A percentile compares a stretch with the other conserved stretches of the same genome.
phyloP scores from a whole-genome alignment of 192 early-diverging fungal genomes.

The Mortierella claussenii region DNA sequence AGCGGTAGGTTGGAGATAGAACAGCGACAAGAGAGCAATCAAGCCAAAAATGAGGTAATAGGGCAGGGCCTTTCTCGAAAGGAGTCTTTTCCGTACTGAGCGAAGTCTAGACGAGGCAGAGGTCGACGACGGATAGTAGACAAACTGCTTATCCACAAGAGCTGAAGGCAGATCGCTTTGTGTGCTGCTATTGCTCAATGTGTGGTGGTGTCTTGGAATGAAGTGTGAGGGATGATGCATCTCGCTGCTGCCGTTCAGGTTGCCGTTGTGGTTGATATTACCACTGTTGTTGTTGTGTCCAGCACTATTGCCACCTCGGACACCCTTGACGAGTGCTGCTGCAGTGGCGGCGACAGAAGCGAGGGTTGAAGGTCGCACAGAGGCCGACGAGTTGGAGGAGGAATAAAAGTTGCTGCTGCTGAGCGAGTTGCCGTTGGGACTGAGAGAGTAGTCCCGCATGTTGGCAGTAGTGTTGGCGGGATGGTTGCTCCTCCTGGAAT shows the following conservation, averaged over 20 bases:
- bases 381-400: slow-evolving; percentile 16
- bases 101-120: slow-evolving; percentile 34
- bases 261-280: no score
- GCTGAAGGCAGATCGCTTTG: slow-evolving; percentile 47
- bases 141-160: slow-evolving; percentile 47
- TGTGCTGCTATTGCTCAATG: slow-evolving; percentile 40
- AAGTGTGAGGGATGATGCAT: neutral
- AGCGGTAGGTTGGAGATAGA: slow-evolving; percentile 30
- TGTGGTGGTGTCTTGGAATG: slow-evolving; percentile 24
- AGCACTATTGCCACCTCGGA: slow-evolving; percentile 4
- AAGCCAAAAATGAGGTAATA: slow-evolving; percentile 18
- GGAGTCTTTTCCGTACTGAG: slow-evolving; percentile 31
- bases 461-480: slow-evolving; percentile 9
- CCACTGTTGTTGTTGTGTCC: no score
- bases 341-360: slow-evolving; percentile 34
- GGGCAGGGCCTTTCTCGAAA: slow-evolving; percentile 12
- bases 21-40: slow-evolving; percentile 32
- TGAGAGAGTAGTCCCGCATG: slow-evolving; percentile 5
- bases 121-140: slow-evolving; percentile 29
- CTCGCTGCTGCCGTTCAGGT: neutral
- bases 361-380: slow-evolving; percentile 37
- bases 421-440: slow-evolving; percentile 35
- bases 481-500: slow-evolving; percentile 41
- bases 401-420: slow-evolving; percentile 53
- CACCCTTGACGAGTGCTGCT: slow-evolving; percentile 34